Conservation (phyloP, 345 rosid species). For the Passiflora organensis region DNA sequence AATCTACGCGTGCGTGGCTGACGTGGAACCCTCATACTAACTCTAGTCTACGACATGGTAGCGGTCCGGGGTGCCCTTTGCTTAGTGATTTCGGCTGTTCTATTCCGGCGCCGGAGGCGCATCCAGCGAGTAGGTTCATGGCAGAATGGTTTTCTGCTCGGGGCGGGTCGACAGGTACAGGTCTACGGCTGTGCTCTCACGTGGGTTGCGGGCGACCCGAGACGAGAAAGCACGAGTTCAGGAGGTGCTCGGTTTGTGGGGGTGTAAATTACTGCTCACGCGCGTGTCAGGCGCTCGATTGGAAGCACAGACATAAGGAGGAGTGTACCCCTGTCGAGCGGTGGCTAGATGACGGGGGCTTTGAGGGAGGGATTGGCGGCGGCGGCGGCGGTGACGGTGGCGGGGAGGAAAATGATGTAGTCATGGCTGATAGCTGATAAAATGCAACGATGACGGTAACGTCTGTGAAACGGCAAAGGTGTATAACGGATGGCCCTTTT, state of each 20-base stretch:
- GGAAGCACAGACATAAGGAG: constrained; percentile 85
- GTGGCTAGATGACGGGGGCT: constrained; percentile 55
- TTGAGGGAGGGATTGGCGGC: constrained; percentile 18
- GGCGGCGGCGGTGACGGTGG: constrained; percentile 27
- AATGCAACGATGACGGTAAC: constrained; percentile 5
- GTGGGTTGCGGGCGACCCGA: constrained; percentile 87
- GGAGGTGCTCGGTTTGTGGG: constrained; percentile 93
- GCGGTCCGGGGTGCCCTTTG: constrained; percentile 57
- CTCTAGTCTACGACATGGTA: constrained; percentile 23
- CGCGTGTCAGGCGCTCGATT: constrained; percentile 94
- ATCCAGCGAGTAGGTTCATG: constrained; percentile 68
- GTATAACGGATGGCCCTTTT: constrained; percentile 1
- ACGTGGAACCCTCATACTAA: constrained; percentile 41
- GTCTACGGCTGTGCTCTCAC: constrained; percentile 77
- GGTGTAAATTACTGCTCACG: constrained; percentile 91
- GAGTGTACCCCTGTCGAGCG: constrained; percentile 69
- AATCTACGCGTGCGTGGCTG: constrained; percentile 42
- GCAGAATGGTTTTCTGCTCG: constrained; percentile 64
- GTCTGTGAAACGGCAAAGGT: background rate
- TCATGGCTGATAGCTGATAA: constrained; percentile 32
- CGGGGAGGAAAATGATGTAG: constrained; percentile 20
- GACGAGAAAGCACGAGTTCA: constrained; percentile 83
- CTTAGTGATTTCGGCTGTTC: constrained; percentile 95
- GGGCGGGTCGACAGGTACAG: constrained; percentile 38
- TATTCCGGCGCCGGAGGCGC: constrained; percentile 88